phyloP scores from a whole-genome alignment of 805 yeast species.

The Hanseniaspora singularis region DNA sequence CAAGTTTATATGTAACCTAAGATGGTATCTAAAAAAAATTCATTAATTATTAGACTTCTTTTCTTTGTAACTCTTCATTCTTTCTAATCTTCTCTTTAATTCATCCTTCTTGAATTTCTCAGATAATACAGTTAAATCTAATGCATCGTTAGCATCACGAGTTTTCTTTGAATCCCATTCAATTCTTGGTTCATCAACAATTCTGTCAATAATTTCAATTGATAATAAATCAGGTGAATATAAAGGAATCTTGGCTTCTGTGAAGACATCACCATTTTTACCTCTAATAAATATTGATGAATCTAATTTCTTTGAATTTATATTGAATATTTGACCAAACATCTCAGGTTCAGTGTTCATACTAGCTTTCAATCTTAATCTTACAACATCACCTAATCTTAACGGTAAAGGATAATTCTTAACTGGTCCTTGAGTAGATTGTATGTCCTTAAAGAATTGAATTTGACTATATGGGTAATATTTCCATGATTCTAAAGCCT shows the following conservation, averaged over 20 bases:
- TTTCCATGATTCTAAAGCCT: slow-evolving; percentile 6
- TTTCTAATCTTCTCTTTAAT: slow-evolving; percentile 12
- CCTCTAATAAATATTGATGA: not conserved
- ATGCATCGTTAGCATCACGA: not conserved
- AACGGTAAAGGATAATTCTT: slow-evolving; percentile 10
- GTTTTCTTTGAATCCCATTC: not conserved
- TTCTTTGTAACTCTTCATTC: slow-evolving; percentile 8
- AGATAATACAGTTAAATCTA: slow-evolving; percentile 3
- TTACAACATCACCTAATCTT: slow-evolving; percentile 12
- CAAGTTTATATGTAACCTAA: not conserved
- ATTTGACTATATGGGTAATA: slow-evolving; percentile 3
- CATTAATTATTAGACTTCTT: no score
- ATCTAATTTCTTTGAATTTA: slow-evolving; percentile 4
- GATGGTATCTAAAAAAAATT: not conserved
- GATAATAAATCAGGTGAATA: slow-evolving; percentile 1
- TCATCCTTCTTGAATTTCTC: slow-evolving; percentile 12
- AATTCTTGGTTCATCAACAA: not conserved
- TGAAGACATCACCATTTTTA: slow-evolving; percentile 10
- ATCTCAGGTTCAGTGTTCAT: slow-evolving; percentile 5
- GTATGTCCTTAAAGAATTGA: slow-evolving; percentile 5
- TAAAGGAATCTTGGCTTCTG: slow-evolving; percentile 8
- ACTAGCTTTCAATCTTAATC: slow-evolving; percentile 4
- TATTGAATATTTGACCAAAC: slow-evolving; percentile 6
- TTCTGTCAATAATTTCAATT: slow-evolving; percentile 13
- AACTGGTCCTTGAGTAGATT: slow-evolving; percentile 2